These are phyloP conservation scores for Pyrus communis DNA, from an alignment of 306 rosid genomes.

Conservation along the genomic window DNA sequence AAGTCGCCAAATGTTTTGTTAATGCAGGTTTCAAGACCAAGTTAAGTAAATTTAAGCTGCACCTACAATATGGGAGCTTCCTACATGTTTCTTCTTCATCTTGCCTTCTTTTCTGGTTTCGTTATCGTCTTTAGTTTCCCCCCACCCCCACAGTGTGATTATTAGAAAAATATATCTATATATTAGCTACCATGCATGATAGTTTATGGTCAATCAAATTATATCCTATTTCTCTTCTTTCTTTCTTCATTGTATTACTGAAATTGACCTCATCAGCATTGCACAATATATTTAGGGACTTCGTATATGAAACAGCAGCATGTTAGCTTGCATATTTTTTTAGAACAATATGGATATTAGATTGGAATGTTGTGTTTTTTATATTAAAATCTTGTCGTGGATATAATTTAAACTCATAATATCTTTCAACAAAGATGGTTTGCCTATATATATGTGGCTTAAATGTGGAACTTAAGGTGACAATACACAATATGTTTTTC, in stretches of 20 bases:
- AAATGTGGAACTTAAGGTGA: background rate
- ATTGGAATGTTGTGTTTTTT: background rate
- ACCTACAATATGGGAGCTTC: slow-evolving; percentile 21
- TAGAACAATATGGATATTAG: background rate
- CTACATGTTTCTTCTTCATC: slow-evolving; percentile 8
- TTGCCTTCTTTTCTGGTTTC: slow-evolving; percentile 1
- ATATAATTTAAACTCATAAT: background rate
- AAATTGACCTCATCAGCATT: background rate
- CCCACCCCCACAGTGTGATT: slow-evolving; percentile 9
- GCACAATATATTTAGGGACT: background rate
- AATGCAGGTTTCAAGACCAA: slow-evolving; percentile 45
- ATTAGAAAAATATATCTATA: slow-evolving; percentile 12
- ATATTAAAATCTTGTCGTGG: background rate
- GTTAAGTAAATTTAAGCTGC: slow-evolving; percentile 11
- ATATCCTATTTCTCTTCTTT: background rate
- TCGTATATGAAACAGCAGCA: background rate
- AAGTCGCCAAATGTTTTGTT: background rate
- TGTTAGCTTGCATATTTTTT: background rate
- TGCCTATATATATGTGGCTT: background rate
- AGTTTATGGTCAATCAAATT: background rate
- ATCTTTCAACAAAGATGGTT: background rate
- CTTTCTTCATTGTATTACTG: background rate
- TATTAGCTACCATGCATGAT: slow-evolving; percentile 8
- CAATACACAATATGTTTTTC: background rate
- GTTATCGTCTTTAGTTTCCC: background rate